A percentile compares a stretch with the other conserved stretches of the same genome.
These are phyloP conservation scores for Acephala macrosclerotiorum DNA, from an alignment of 2,329 filamentous ascomycete genomes.

Conservation along the genomic window DNA sequence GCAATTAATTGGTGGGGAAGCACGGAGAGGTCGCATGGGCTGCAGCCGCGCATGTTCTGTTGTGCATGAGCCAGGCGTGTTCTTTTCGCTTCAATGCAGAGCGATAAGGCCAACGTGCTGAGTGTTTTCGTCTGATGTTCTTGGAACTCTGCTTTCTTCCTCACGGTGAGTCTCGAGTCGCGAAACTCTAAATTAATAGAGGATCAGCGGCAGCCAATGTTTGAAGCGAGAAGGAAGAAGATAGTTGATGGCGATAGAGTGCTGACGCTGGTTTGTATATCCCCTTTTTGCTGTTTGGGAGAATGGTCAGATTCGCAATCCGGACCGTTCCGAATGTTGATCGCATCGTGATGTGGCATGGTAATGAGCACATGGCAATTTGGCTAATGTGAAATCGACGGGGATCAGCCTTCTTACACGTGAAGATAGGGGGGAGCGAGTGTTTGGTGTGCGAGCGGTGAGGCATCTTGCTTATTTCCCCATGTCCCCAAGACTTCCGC, in stretches of 20 bases:
- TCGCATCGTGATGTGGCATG: constrained; percentile 23
- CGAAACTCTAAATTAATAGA: no score
- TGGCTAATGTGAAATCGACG: constrained; percentile 19
- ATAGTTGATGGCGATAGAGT: neutral
- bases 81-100: constrained; percentile 18
- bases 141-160: neutral
- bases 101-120: constrained; percentile 22
- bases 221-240: neutral
- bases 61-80: constrained; percentile 5
- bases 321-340: constrained; percentile 26
- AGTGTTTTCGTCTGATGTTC: constrained; percentile 19
- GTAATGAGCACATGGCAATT: constrained; percentile 25
- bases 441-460: constrained; percentile 9
- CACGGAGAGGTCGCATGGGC: constrained; percentile 4
- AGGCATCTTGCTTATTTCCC: constrained; percentile 4
- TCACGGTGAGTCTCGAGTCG: neutral
- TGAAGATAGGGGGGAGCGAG: constrained; percentile 22
- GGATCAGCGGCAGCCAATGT: neutral
- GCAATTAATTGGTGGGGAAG: neutral
- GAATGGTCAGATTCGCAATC: constrained; percentile 19
- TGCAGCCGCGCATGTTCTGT: constrained; percentile 7
- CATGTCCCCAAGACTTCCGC: neutral
- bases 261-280: neutral
- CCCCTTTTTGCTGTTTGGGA: constrained; percentile 4
- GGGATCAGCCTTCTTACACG: constrained; percentile 19